phyloP scores from a whole-genome alignment of 371 early-diverging fungal genomes.

The Mucor lusitanicus region DNA sequence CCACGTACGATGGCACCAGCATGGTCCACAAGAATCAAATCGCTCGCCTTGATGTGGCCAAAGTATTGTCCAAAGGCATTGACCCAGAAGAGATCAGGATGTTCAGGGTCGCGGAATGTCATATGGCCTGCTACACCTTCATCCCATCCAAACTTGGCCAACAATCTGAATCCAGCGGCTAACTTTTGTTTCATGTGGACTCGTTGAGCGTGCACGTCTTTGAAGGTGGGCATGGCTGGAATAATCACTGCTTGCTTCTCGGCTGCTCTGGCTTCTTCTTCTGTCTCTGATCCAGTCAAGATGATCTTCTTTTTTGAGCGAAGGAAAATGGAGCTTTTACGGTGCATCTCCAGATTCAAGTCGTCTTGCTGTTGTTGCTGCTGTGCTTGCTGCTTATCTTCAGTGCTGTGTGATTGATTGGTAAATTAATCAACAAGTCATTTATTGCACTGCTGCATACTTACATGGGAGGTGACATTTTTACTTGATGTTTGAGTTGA shows the following conservation, averaged over 20 bases:
- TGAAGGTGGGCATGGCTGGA: slow-evolving; percentile 40
- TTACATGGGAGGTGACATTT: slow-evolving; percentile 1
- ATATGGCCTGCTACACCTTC: slow-evolving; percentile 64
- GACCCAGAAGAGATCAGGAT: slow-evolving; percentile 63
- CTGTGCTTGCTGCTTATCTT: no score
- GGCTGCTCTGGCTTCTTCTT: slow-evolving; percentile 46
- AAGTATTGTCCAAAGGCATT: slow-evolving; percentile 60
- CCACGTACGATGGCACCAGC: slow-evolving; percentile 56
- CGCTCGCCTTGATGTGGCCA: slow-evolving; percentile 56
- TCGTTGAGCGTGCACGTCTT: slow-evolving; percentile 49
- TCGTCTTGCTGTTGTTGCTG: not conserved
- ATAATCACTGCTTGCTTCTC: slow-evolving; percentile 42
- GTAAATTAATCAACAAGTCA: not conserved
- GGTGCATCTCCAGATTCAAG: not conserved
- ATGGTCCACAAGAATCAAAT: slow-evolving; percentile 59
- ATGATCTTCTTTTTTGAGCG: slow-evolving; percentile 37
- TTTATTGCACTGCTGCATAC: not conserved
- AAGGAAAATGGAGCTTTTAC: slow-evolving; percentile 16
- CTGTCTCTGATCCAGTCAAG: slow-evolving; percentile 48
- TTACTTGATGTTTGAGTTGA: not conserved
- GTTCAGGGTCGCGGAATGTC: slow-evolving; percentile 64
- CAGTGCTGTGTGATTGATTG: not conserved
- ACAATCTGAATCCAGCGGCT: slow-evolving; percentile 60
- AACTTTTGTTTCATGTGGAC: slow-evolving; percentile 60
- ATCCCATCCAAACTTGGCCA: slow-evolving; percentile 59